These are phyloP conservation scores for Penicillium sp. DNA, from an alignment of 2,329 filamentous ascomycete genomes.

Conservation along the genomic window DNA sequence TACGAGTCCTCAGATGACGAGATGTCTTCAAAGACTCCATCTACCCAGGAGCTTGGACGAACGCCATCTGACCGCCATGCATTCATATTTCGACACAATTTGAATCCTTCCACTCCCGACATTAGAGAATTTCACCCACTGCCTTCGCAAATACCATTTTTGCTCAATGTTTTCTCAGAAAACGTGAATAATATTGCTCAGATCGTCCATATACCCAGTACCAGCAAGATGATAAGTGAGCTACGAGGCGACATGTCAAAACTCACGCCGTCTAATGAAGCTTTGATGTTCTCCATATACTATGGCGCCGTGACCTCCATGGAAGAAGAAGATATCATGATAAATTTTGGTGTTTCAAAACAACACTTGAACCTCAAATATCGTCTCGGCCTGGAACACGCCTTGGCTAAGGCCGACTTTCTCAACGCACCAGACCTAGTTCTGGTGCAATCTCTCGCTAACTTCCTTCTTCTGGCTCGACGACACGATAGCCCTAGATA, in stretches of 20 bases:
- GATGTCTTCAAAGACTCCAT: constrained; percentile 21
- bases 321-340: constrained; percentile 54
- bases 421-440: constrained; percentile 17
- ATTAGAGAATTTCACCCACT: constrained; percentile 50
- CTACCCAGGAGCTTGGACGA: constrained; percentile 42
- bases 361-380: constrained; percentile 22
- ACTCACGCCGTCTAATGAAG: constrained; percentile 50
- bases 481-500: constrained; percentile 23
- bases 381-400: constrained; percentile 20
- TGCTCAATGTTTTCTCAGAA: constrained; percentile 52
- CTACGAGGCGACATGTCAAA: constrained; percentile 34
- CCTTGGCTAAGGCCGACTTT: constrained; percentile 23
- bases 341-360: constrained; percentile 22
- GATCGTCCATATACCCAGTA: constrained; percentile 32
- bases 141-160: constrained; percentile 57
- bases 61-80: constrained; percentile 49
- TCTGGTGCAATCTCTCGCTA: constrained; percentile 19
- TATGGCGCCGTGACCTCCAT: constrained; percentile 58
- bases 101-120: constrained; percentile 27
- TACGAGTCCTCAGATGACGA: constrained; percentile 39
- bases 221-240: constrained; percentile 31
- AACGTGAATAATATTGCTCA: constrained; percentile 50
- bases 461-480: constrained; percentile 19
- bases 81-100: constrained; percentile 54
- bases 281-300: constrained; percentile 59